Base-by-base conservation (phyloP, 352 stramenopile genomes). In the Pythium dissimile region DNA sequence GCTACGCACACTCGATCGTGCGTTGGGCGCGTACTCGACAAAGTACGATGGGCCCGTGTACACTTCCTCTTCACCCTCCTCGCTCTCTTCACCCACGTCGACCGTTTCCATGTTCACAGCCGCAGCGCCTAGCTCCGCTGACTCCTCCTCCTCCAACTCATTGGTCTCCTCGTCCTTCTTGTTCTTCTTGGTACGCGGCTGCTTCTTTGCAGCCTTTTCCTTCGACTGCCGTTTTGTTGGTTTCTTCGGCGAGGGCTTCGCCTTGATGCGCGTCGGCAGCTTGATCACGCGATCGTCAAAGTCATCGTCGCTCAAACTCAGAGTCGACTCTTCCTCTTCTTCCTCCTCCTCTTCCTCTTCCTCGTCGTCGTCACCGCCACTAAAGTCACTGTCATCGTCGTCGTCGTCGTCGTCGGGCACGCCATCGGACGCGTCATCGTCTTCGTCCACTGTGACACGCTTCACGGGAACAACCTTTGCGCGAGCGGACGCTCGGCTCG, bases 1-100 rank as follows among this genome's bases (percentile, higher is more conserved):
- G 6, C 5, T 27, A 62, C 55, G 47, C 69, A 89, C 79, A 72
- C 80, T 85, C 21, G 79, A 64, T 53, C 82, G 71, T 16, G 44
- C 66, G 52, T 88, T 90, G 2, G 60, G 38, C 9, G 74, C 71
- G 46, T 92, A 92, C 59, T 92, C 82, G 49, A 92, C 58, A 38
- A 67, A 84, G 62, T 90, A 92, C 12, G 59, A 38, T 12, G 80
- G 78, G 0, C 82, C 77, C 1, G 62, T 50, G 58, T 88, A 88
- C 13, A 67, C 51, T 44, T 76, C 70, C 12, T 69, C 59, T 38
- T 71, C 62, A 6, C 77, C 65, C 3, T 81, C 70, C 2, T 49
- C 68, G 11, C n/a, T 41, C 20, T 69, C 53, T 0, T 73, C 77
- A 12, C 42, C 62, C 35, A 69, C 66, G 12, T 28, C 53, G 30